phyloP scores from a whole-genome alignment of 805 yeast species.

The Candida schatavii region DNA sequence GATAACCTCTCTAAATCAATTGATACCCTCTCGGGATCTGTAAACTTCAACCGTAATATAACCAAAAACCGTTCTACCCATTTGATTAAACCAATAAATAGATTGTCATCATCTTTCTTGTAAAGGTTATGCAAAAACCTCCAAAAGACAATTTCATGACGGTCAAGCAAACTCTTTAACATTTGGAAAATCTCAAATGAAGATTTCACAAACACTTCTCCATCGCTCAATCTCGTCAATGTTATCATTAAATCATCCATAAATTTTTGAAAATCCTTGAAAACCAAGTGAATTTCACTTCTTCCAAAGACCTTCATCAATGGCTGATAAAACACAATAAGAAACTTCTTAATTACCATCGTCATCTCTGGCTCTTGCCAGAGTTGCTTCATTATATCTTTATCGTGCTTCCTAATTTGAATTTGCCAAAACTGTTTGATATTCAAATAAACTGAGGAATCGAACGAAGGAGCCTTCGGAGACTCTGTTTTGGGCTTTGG shows the following conservation, averaged over 20 bases:
- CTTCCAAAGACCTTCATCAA: constrained; percentile 34
- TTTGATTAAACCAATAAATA: constrained; percentile 66
- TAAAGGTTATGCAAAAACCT: constrained; percentile 80
- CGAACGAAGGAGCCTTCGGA: constrained; percentile 5
- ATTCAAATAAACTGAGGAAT: constrained; percentile 44
- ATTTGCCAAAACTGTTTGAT: constrained; percentile 62
- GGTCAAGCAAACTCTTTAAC: constrained; percentile 61
- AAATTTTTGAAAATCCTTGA: constrained; percentile 36
- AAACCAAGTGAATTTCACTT: constrained; percentile 37
- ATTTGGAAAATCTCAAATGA: constrained; percentile 64
- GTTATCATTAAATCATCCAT: constrained; percentile 61
- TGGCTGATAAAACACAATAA: constrained; percentile 46
- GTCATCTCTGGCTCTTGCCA: constrained; percentile 87
- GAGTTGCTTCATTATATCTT: constrained; percentile 65
- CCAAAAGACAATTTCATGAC: constrained; percentile 72
- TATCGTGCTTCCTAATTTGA: constrained; percentile 69
- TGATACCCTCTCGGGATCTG: constrained; percentile 33
- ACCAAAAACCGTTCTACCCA: constrained; percentile 73
- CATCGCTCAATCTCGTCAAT: constrained; percentile 55
- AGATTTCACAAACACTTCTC: constrained; percentile 44
- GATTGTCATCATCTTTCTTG: constrained; percentile 63
- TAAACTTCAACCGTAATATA: constrained; percentile 62
- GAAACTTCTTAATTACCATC: constrained; percentile 66
- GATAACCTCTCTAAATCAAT: constrained; percentile 39
- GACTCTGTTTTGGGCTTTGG: constrained; percentile 7